These are phyloP conservation scores for Venturia effusa DNA, from an alignment of 2,329 filamentous ascomycete genomes.

Conservation along the genomic window DNA sequence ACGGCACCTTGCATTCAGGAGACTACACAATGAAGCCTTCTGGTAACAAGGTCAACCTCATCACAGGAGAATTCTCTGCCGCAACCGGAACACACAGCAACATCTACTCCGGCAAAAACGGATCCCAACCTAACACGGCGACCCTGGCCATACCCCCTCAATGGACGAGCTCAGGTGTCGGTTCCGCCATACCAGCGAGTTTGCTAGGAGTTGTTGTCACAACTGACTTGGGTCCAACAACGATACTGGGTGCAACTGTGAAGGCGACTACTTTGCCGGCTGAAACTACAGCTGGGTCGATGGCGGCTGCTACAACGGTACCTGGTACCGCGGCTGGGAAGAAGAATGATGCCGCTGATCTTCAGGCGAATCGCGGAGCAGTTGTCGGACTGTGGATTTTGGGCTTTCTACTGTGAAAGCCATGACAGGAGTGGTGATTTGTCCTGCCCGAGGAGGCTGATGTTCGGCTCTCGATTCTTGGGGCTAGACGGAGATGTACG, in stretches of 20 bases:
- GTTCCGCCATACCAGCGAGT: not conserved
- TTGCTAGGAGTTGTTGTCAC: not conserved
- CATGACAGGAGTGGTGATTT: no score
- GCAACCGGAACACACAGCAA: not conserved
- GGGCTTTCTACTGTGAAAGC: no score
- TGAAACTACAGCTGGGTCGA: not conserved
- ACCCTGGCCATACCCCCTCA: not conserved
- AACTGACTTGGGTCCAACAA: not conserved
- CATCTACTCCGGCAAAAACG: not conserved
- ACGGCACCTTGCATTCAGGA: not conserved
- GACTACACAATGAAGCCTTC: not conserved
- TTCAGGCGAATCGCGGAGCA: no score
- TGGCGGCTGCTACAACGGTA: not conserved
- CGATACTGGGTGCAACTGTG: not conserved
- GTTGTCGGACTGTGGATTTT: no score
- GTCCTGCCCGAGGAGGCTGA: no score
- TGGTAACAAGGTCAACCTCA: not conserved
- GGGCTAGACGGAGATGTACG: no score
- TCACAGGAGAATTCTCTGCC: not conserved
- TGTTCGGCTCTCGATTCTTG: no score
- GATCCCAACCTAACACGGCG: not conserved
- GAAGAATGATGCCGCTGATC: no score
- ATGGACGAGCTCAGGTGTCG: not conserved
- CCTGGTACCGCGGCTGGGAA: not conserved
- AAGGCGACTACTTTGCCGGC: not conserved